Conservation (phyloP, 331 rosid genomes). For the Quercus phellos region DNA sequence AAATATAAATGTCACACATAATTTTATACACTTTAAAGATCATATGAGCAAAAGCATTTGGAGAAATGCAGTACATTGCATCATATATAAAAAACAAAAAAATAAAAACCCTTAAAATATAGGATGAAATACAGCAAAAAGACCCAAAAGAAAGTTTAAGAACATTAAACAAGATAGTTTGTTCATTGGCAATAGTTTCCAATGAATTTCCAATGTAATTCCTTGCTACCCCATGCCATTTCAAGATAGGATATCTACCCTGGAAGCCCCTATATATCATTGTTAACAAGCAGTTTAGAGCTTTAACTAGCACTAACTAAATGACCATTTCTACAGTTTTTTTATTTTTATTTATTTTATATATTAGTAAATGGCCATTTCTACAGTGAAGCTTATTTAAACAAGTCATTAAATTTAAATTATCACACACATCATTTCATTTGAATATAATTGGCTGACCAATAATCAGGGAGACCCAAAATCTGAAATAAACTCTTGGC, state of each 20-base stretch:
- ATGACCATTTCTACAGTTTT: neutral
- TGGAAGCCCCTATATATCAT: neutral
- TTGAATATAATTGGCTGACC: neutral
- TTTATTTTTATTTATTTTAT: neutral
- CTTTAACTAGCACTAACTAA: constrained; percentile 10
- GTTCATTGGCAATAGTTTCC: neutral
- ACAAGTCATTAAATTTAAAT: neutral
- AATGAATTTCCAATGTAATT: neutral
- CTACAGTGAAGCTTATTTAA: constrained; percentile 11
- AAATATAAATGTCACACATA: constrained; percentile 30
- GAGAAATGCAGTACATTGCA: constrained; percentile 8
- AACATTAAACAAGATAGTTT: neutral
- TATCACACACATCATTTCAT: neutral
- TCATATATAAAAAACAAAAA: neutral
- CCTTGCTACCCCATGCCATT: neutral
- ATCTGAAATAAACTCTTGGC: neutral
- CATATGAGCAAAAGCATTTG: neutral
- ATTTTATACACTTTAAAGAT: neutral
- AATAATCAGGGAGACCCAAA: neutral
- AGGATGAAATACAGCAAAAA: neutral
- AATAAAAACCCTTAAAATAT: neutral
- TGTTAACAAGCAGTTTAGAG: constrained; percentile 3
- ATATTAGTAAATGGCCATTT: neutral
- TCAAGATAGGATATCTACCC: constrained; percentile 7
- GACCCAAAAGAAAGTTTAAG: neutral